phyloP scores from a whole-genome alignment of 2,329 filamentous ascomycete species.

The Chaetothyriales sp. region DNA sequence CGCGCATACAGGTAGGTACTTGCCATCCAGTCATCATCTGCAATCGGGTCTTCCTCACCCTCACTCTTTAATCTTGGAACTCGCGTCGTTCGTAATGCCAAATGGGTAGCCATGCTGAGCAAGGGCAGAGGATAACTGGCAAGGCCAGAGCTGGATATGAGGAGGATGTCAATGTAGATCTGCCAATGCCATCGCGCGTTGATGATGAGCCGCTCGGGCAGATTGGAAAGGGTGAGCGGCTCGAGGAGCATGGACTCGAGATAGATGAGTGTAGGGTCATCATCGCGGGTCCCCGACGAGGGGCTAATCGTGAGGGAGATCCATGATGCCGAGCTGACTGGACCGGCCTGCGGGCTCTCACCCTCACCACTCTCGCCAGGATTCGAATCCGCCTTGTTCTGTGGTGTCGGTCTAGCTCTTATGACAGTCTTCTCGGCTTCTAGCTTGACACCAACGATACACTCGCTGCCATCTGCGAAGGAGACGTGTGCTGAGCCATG shows the following conservation, averaged over 20 bases:
- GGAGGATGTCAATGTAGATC: slow-evolving; percentile 75
- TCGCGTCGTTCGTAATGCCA: slow-evolving; percentile 76
- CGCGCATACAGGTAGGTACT: slow-evolving; percentile 61
- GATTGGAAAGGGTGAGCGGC: slow-evolving; percentile 51
- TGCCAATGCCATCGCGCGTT: slow-evolving; percentile 93
- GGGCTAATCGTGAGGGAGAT: slow-evolving; percentile 85
- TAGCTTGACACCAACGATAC: slow-evolving; percentile 87
- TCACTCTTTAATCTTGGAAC: slow-evolving; percentile 76
- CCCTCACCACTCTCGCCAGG: no score
- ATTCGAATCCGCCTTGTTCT: slow-evolving; percentile 23
- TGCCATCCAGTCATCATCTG: slow-evolving; percentile 94
- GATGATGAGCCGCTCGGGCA: slow-evolving; percentile 61
- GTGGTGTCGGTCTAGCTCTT: slow-evolving; percentile 14
- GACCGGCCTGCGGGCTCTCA: neutral
- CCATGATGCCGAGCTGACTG: slow-evolving; percentile 45
- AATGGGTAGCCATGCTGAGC: slow-evolving; percentile 80
- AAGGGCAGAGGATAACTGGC: slow-evolving; percentile 69
- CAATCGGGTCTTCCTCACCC: slow-evolving; percentile 87
- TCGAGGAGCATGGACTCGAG: slow-evolving; percentile 77
- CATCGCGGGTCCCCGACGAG: slow-evolving; percentile 64
- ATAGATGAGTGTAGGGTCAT: slow-evolving; percentile 79
- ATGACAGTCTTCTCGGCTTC: slow-evolving; percentile 63
- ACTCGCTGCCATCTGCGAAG: slow-evolving; percentile 88
- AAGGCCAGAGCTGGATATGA: slow-evolving; percentile 49
- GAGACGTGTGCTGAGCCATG: slow-evolving; percentile 90